Base-by-base conservation (phyloP, 139 green algal genomes). In the Spirogloea muscicola region DNA sequence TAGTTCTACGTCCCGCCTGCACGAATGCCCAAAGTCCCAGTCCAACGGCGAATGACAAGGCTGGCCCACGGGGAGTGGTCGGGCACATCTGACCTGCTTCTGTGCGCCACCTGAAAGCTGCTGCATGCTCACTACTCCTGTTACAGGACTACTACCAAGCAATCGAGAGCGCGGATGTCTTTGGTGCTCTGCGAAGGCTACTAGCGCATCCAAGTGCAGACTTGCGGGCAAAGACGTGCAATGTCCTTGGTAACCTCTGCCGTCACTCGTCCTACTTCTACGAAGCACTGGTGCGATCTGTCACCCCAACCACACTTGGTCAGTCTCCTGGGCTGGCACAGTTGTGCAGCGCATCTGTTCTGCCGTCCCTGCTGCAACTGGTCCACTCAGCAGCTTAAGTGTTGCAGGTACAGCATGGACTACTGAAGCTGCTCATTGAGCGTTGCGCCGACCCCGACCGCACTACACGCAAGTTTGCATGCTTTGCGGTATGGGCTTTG, bases 221-320 rank as follows among this genome's bases (percentile, higher is more conserved):
- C 39, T 89, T 98, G 48, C 86, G 94, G 37, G 88, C 92, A 3
- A 85, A 91, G 9, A 81, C 84, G 33, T 92, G 85, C 84, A 97
- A 96, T 81, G 77, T 96, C 34, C 39, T 97, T 21, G 94, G 94
- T 79, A 98, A 97, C 84, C 87, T 98, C 83, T 98, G 93, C 86
- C 85, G 90, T 57, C 90, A 93, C 87, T 85, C 62, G 1, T 79
- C 83, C 39, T 91, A 89, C 74, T 96, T 98, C 74, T 98, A 98
- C 84, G 52, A 49, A 4, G 39, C 43, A 3, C 61, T 87, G 29
- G 46, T 77, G 10, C 1, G 38, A 29, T n/a, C n/a, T n/a, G n/a
- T n/a, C n/a, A n/a, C n/a, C n/a, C n/a, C n/a, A n/a, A n/a, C n/a
- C n/a, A n/a, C n/a, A n/a, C n/a, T n/a, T n/a, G n/a, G n/a, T n/a